Evolutionary conservation across 768 basidiomycete species (phyloP).

Genomic region (Mycena polygramma): DNA sequence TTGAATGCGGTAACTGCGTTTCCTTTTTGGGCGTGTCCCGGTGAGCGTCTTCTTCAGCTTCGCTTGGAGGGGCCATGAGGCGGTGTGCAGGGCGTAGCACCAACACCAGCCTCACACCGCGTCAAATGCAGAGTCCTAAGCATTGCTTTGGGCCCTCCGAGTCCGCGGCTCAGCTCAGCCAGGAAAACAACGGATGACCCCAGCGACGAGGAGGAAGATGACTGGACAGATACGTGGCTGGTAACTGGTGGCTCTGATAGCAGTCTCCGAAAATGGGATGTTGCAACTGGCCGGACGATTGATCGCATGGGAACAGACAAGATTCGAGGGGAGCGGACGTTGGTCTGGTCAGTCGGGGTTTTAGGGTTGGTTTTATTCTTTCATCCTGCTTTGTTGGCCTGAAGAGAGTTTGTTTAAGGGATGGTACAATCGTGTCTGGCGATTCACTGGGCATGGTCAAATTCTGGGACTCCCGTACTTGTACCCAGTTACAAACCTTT

Average conservation of each 20-base stretch:
- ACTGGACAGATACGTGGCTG: constrained; percentile 89
- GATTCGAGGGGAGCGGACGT: constrained; percentile 84
- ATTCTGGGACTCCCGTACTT: constrained; percentile 95
- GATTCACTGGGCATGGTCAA: constrained; percentile 96
- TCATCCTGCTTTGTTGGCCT: constrained; percentile 17
- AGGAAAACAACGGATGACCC: constrained; percentile 39
- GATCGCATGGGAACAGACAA: constrained; percentile 92
- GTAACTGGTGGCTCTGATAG: constrained; percentile 96
- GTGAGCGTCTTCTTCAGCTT: too few species aligned
- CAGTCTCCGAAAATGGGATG: constrained; percentile 92
- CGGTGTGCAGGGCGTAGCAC: too few species aligned
- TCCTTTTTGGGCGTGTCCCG: too few species aligned
- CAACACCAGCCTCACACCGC: too few species aligned
- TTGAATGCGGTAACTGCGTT: too few species aligned
- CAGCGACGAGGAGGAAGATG: constrained; percentile 50
- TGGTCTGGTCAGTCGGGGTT: constrained; percentile 95
- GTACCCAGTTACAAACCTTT: constrained; percentile 91
- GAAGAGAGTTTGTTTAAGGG: constrained; percentile 56
- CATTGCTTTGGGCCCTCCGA: constrained; percentile 92
- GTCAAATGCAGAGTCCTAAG: constrained; percentile 85
- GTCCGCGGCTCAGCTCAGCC: constrained; percentile 49
- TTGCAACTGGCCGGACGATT: constrained; percentile 77
- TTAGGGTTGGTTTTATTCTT: constrained; percentile 71
- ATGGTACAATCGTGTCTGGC: constrained; percentile 93
- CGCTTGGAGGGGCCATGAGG: too few species aligned